Conservation (phyloP, 495 filamentous ascomycete genomes). For the Lasiosphaeria miniovina region DNA sequence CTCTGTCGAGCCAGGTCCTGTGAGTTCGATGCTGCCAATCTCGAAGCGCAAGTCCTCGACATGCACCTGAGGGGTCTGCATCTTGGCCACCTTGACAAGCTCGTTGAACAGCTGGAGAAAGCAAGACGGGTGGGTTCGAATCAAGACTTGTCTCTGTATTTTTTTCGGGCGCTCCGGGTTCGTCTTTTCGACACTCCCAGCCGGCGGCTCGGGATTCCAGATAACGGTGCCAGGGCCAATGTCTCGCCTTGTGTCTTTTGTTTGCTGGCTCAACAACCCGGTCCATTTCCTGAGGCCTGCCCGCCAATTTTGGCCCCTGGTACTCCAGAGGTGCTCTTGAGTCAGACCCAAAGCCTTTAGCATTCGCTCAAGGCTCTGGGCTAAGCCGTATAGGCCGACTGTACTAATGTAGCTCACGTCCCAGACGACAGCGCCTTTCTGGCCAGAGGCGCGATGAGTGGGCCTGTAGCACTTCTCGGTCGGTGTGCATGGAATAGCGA, state of each 20-base stretch:
- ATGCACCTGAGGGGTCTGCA: slow-evolving; percentile 66
- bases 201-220: slow-evolving; percentile 50
- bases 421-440: slow-evolving; percentile 68
- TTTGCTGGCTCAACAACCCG: slow-evolving; percentile 61
- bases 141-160: slow-evolving; percentile 57
- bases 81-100: slow-evolving; percentile 64
- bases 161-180: slow-evolving; percentile 32
- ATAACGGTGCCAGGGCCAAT: slow-evolving; percentile 79
- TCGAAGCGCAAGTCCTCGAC: slow-evolving; percentile 92
- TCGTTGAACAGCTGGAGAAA: slow-evolving; percentile 83
- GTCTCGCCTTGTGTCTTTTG: slow-evolving; percentile 46
- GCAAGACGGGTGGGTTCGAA: slow-evolving; percentile 83
- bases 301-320: slow-evolving; percentile 70
- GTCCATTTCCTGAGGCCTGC: slow-evolving; percentile 66
- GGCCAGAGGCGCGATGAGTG: slow-evolving; percentile 73
- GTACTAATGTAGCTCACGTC: slow-evolving; percentile 95
- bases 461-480: slow-evolving; percentile 86
- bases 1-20: slow-evolving; percentile 80
- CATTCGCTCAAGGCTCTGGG: slow-evolving; percentile 59
- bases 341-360: slow-evolving; percentile 61
- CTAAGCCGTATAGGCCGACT: slow-evolving; percentile 69
- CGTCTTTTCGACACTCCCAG: slow-evolving; percentile 5
- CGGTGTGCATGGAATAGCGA: slow-evolving; percentile 77
- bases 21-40: slow-evolving; percentile 88
- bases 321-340: slow-evolving; percentile 56